These are phyloP conservation scores for Penicillium sp. DNA, from an alignment of 2,329 filamentous ascomycete species.

Conservation along the genomic window DNA sequence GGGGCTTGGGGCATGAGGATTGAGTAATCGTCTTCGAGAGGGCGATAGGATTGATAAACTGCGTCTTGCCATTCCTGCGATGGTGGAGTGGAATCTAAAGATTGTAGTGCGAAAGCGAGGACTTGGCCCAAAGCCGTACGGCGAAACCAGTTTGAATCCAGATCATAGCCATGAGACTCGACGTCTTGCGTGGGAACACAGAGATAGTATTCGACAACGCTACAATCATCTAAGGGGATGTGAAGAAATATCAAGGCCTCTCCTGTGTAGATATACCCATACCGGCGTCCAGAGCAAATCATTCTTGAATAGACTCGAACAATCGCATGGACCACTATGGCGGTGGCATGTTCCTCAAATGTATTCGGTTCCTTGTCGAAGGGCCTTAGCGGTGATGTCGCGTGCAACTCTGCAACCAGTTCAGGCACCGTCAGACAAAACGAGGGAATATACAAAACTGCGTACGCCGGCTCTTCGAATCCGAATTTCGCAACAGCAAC, in stretches of 20 bases:
- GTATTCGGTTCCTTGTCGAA: constrained; percentile 27
- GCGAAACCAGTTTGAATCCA: neutral
- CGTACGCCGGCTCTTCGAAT: constrained; percentile 18
- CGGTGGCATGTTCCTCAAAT: constrained; percentile 27
- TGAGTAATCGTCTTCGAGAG: neutral
- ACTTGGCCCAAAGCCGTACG: neutral
- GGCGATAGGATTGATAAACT: neutral
- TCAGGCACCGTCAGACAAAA: constrained; percentile 27
- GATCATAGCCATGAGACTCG: constrained; percentile 3
- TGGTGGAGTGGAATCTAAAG: neutral
- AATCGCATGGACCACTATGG: constrained; percentile 27
- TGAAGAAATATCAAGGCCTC: constrained; percentile 35
- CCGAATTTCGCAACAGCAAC: neutral
- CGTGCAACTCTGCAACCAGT: constrained; percentile 27
- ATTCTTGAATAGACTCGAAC: constrained; percentile 36
- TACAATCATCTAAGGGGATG: constrained; percentile 25
- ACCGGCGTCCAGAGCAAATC: constrained; percentile 22
- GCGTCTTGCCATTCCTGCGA: neutral
- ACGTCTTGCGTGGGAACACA: constrained; percentile 30
- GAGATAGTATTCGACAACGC: constrained; percentile 26
- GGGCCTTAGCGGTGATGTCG: constrained; percentile 28
- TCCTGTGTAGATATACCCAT: constrained; percentile 33
- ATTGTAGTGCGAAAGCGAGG: neutral
- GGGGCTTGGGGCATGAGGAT: neutral
- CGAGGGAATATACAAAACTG: constrained; percentile 32